Base-by-base conservation (phyloP, 768 basidiomycete species). In the Tylopilus sp. region DNA sequence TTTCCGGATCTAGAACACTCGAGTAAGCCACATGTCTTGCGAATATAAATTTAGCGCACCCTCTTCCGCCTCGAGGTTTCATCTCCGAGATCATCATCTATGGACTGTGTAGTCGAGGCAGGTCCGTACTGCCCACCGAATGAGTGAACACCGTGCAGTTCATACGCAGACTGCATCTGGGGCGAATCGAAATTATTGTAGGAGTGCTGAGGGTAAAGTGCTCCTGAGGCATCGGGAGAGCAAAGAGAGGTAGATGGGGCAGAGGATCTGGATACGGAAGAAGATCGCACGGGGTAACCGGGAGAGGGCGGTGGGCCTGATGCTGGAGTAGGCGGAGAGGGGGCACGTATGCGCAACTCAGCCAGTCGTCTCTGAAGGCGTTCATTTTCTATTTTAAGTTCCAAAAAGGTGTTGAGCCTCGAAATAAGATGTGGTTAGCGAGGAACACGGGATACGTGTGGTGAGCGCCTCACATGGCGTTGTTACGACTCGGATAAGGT, bases 361-460 rank as follows among this genome's bases (percentile, higher is more conserved):
- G 69, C 64, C 30, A 86, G 68, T 23, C 83, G 82, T 52, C 80
- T 79, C 57, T 86, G 78, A 38, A 97, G 69, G 13, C 83, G 79
- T 66, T 91, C 87, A 66, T 97, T 93, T 71, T 95, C 91, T 50
- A 86, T 74, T 68, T 92, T 94, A 44, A 95, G 79, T 62, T 95
- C 93, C 31, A 97, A 60, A 57, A 84, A 81, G 1, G 83, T 81
- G 56, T 85, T 80, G 26, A 88, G 69, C 79, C 88, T 89, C 43
- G 31, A n/a, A 47, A 35, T 30, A 23, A n/a, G 15, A 9, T 48
- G 21, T 3, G 18, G 48, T 58, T 28, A 60, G 52, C n/a, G 26
- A 20, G 20, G 25, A 25, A 7, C 7, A 8, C 6, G 40, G 17
- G 15, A 0, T 10, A 22, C 31, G 47, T 31, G n/a, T 38, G 41